Evolutionary conservation across 164 flowering plant species (phyloP).

Genomic region (Umbellularia californica): DNA sequence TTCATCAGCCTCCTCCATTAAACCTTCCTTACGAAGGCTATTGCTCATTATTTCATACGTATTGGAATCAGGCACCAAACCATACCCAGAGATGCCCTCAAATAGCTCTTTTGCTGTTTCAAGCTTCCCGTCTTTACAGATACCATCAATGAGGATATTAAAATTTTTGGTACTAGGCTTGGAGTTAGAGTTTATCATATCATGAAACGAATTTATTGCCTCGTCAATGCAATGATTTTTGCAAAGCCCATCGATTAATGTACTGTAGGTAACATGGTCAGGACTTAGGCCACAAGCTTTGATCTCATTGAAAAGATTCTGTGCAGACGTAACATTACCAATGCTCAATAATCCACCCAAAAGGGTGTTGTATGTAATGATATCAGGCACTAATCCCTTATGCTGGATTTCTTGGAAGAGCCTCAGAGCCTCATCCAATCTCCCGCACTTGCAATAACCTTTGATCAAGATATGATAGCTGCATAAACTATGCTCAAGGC

Average conservation of each 20-base stretch:
- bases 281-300: slow-evolving; percentile 1
- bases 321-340: slow-evolving; percentile 39
- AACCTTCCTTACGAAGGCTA: slow-evolving; percentile 9
- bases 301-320: slow-evolving; percentile 36
- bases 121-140: slow-evolving; percentile 5
- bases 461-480: slow-evolving; percentile 41
- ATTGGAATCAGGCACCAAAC: slow-evolving; percentile 10
- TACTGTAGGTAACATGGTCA: not conserved
- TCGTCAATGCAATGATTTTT: not conserved
- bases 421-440: slow-evolving; percentile 30
- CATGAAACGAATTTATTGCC: not conserved
- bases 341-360: slow-evolving; percentile 33
- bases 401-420: slow-evolving; percentile 29
- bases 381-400: slow-evolving; percentile 29
- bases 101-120: slow-evolving; percentile 4
- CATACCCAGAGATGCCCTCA: not conserved
- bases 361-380: slow-evolving; percentile 36
- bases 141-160: not conserved
- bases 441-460: slow-evolving; percentile 31
- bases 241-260: not conserved
- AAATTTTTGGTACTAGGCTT: not conserved
- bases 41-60: slow-evolving; percentile 2
- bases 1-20: slow-evolving; percentile 5
- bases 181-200: not conserved
- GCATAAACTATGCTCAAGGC: slow-evolving; percentile 22